Percentiles rank a stretch among this genome's conserved stretches.
Conservation (phyloP, 2,329 filamentous ascomycete genomes). For the Beauveria caledonica region DNA sequence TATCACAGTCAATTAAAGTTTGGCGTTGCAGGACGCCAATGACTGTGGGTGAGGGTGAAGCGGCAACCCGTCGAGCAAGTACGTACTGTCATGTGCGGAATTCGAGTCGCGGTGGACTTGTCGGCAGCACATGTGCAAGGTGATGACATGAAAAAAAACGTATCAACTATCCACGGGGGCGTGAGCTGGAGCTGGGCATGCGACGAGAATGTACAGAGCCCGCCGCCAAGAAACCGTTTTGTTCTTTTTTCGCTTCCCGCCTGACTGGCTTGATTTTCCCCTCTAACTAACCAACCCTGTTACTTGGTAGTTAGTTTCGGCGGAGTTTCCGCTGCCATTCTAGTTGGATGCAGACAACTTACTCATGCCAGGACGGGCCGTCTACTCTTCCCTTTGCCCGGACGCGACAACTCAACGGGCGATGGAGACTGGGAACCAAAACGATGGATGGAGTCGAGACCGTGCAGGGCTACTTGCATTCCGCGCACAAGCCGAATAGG, state of each 20-base stretch:
- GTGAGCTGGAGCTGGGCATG: not conserved
- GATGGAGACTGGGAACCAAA: too few relatives aligned
- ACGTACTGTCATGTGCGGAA: not conserved
- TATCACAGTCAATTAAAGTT: not conserved
- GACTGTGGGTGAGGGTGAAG: not conserved
- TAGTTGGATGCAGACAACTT: too few relatives aligned
- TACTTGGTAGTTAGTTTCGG: not conserved
- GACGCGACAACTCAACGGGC: too few relatives aligned
- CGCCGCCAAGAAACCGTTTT: constrained; percentile 5
- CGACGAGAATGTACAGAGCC: not conserved
- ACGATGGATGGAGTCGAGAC: too few relatives aligned
- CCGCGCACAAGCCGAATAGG: too few relatives aligned
- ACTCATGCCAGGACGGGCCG: too few relatives aligned
- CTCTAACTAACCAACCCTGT: not conserved
- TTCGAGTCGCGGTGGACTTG: not conserved
- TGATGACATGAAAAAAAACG: not conserved
- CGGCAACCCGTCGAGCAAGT: not conserved
- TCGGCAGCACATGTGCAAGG: not conserved
- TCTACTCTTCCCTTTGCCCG: too few relatives aligned
- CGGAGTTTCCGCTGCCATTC: not conserved
- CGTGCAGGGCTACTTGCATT: too few relatives aligned
- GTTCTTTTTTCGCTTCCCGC: not conserved
- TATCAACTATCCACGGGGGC: not conserved
- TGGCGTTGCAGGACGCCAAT: not conserved
- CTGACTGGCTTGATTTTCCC: not conserved